phyloP scores from a whole-genome alignment of 352 stramenopile genomes.

The Phytophthora kernoviae region DNA sequence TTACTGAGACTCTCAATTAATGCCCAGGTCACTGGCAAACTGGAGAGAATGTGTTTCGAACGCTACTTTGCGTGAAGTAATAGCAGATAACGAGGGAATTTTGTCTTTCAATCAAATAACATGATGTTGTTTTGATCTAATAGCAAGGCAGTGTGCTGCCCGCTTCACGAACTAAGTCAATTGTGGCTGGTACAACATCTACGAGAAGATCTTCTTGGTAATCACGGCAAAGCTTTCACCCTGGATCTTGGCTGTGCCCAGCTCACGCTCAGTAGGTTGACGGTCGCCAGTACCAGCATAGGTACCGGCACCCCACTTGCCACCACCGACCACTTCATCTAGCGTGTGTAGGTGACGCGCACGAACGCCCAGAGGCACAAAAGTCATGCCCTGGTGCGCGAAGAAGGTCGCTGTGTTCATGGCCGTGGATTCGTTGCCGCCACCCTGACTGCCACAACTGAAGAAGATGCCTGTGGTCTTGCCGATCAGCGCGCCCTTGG shows the following conservation, averaged over 20 bases:
- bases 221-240: constrained; percentile 71
- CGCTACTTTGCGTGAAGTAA: too few relatives aligned
- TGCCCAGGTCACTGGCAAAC: too few relatives aligned
- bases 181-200: constrained; percentile 5
- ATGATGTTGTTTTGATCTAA: too few relatives aligned
- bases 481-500: constrained; percentile 60
- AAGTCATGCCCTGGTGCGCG: constrained; percentile 83
- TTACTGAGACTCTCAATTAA: too few relatives aligned
- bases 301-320: constrained; percentile 68
- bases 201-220: constrained; percentile 41
- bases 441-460: constrained; percentile 59
- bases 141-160: too few relatives aligned
- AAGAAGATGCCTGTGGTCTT: constrained; percentile 82
- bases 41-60: too few relatives aligned
- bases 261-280: constrained; percentile 66
- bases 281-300: constrained; percentile 63
- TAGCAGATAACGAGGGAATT: too few relatives aligned
- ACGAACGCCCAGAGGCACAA: constrained; percentile 66
- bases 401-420: constrained; percentile 73
- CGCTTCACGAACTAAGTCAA: too few relatives aligned
- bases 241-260: constrained; percentile 60
- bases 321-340: constrained; percentile 51
- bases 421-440: constrained; percentile 80
- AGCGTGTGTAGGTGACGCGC: constrained; percentile 46
- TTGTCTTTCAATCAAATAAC: too few relatives aligned